A percentile compares a stretch with the other conserved stretches of the same genome.
Conservation (phyloP, 306 rosid genomes). For the Betula pendula region DNA sequence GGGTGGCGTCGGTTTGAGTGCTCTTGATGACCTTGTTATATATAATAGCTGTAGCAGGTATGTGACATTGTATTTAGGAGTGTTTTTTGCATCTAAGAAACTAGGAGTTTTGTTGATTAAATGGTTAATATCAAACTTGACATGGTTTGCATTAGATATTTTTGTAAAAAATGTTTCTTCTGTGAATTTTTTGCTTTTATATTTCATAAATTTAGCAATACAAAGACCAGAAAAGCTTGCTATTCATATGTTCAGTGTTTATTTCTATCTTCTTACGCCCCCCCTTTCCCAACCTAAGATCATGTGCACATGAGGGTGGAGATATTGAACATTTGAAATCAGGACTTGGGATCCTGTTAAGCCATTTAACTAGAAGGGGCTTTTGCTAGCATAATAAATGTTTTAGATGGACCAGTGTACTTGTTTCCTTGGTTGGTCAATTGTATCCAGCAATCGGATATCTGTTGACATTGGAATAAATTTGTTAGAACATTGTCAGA, state of each 20-base stretch:
- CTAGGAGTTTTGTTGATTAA: not conserved
- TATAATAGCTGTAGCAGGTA: conserved; percentile 84
- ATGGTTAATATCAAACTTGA: not conserved
- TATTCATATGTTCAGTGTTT: not conserved
- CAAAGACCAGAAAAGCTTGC: not conserved
- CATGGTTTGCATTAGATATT: not conserved
- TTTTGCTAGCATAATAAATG: not conserved
- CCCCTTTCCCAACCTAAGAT: not conserved
- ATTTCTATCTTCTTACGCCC: not conserved
- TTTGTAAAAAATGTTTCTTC: not conserved
- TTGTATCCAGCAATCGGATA: not conserved
- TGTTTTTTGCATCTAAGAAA: conserved; percentile 13
- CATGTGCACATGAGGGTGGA: not conserved
- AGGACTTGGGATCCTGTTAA: not conserved
- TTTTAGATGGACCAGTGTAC: not conserved
- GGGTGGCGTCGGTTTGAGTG: conserved; percentile 90
- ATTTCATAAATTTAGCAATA: not conserved
- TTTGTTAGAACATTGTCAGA: not conserved
- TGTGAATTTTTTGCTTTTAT: not conserved
- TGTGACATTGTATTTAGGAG: conserved; percentile 3
- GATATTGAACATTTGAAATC: not conserved
- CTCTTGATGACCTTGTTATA: conserved; percentile 79
- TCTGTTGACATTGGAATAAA: not conserved
- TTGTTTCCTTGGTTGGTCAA: not conserved
- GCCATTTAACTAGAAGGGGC: not conserved